Base-by-base conservation (phyloP, 768 basidiomycete species). In the Megacollybia marginata region DNA sequence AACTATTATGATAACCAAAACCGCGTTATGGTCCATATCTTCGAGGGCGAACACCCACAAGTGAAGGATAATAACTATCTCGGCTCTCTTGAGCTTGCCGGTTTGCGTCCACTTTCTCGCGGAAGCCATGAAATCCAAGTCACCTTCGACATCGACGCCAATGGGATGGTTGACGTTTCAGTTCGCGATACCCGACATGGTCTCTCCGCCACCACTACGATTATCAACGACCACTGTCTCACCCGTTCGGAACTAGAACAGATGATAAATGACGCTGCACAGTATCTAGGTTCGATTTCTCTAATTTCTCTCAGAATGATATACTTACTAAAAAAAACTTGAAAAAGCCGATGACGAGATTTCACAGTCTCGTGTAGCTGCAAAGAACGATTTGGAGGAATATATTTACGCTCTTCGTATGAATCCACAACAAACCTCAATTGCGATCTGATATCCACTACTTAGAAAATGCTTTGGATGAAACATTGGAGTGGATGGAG, bases 61-160 rank as follows among this genome's bases (percentile, higher is more conserved):
- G 74, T 73, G 47, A 72, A 71, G 67, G 72, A 74, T 62, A 73
- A 72, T 62, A 69, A 72, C 65, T 62, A 69, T 48, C 70, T 75
- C 57, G 73, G 73, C 52, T 69, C 67, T 55, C 72, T 75, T 67
- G 73, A 74, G 61, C 67, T 74, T 47, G 58, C 68, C 46, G 69
- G 69, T 58, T 71, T 74, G 53, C 70, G 71, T 19, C 77, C 76
- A 40, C 70, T 71, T 32, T 70, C 69, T 51, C 70, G 70, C 60
- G 71, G 71, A 55, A 69, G 76, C 18, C 76, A 76, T 54, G 75
- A 78, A 63, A 73, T 79, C 56, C 70, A 74, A 58, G 72, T 73
- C 54, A 69, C 70, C 23, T 72, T 74, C 65, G 74, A 77, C 54
- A 66, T 78, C 55, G 75, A 77, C 57, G 72, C 73, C 54, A 75